Base-by-base conservation (phyloP, 345 rosid species). In the Atalantia buxifolia region DNA sequence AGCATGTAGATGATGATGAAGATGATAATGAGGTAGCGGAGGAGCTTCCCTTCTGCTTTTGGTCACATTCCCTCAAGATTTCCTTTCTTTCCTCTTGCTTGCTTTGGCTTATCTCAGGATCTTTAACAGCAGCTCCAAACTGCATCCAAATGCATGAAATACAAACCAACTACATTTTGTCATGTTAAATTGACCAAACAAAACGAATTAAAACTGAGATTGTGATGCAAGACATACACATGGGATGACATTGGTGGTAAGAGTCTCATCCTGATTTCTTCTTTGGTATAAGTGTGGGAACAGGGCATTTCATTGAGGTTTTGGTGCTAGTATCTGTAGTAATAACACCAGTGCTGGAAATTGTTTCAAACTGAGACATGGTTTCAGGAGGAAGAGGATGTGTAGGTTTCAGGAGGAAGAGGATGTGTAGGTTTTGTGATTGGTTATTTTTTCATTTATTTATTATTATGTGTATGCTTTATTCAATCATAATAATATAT, bases 251-350 rank as follows among this genome's bases (percentile, higher is more conserved):
- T 70, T 25, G 40, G 64, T 62, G 65, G 64, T 21, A 42, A 12
- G 2, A 7, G 79, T 55, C 61, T 18, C 22, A 72, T 25, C 2
- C 22, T 82, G 72, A 60, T 76, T 71, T 82, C 89, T 74, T 77
- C 92, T 84, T 45, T 82, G 89, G 81, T 83, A n/a, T n/a, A 88
- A 6, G 89, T 86, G 63, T 76, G 78, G 21, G 85, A 75, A n/a
- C 71, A 63, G 25, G 83, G n/a, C 76, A 77, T 67, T 57, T 87
- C 92, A 64, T 92, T 90, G 63, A 90, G 93, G 81, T 90, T 65
- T 40, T 76, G 36, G 31, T 9, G 28, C 16, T 50, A n/a, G 63
- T 56, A 64, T 53, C 1, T 21, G 68, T 22, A 16, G 77, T n/a
- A 33, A 66, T 21, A 35, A 31, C 48, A 28, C 69, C 66, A 22